Percentiles rank a stretch among this genome's conserved stretches.
Conservation (phyloP, 2,329 filamentous ascomycete species). For the Penicillium sp. region DNA sequence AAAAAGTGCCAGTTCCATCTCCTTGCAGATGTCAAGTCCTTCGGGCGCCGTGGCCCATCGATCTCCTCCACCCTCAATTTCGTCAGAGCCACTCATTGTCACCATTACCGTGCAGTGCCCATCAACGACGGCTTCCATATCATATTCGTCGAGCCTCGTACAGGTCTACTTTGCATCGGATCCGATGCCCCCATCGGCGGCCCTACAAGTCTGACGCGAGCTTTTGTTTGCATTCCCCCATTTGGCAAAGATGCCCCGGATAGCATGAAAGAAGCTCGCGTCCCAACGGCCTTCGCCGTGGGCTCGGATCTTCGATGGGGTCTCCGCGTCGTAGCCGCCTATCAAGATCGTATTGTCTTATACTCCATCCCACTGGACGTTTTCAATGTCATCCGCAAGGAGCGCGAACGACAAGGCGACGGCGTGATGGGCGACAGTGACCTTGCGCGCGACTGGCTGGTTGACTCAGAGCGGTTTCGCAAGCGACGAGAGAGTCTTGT, state of each 20-base stretch:
- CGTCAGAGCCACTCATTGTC: constrained; percentile 48
- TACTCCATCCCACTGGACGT: constrained; percentile 62
- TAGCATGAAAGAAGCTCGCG: constrained; percentile 21
- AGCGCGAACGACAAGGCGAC: constrained; percentile 32
- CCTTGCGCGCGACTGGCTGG: constrained; percentile 32
- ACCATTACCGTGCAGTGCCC: constrained; percentile 64
- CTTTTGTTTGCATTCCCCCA: constrained; percentile 55
- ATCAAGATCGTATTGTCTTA: constrained; percentile 52
- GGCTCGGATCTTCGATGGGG: constrained; percentile 59
- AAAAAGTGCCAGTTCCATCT: constrained; percentile 30
- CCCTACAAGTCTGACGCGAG: constrained; percentile 57
- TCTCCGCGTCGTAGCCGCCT: constrained; percentile 58
- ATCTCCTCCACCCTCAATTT: constrained; percentile 27
- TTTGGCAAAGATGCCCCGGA: constrained; percentile 14
- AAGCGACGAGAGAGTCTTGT: constrained; percentile 31
- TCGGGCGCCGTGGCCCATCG: constrained; percentile 22
- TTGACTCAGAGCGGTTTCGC: constrained; percentile 27
- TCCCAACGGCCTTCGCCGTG: constrained; percentile 55
- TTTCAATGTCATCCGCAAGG: constrained; percentile 43
- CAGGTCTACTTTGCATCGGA: constrained; percentile 58
- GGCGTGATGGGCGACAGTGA: constrained; percentile 36
- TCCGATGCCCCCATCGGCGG: constrained; percentile 60
- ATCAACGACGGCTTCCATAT: constrained; percentile 65
- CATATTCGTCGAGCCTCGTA: constrained; percentile 61
- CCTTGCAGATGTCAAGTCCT: constrained; percentile 27